Base-by-base conservation (phyloP, 1,284 basidiomycete genomes). In the Trichosporon asahii region DNA sequence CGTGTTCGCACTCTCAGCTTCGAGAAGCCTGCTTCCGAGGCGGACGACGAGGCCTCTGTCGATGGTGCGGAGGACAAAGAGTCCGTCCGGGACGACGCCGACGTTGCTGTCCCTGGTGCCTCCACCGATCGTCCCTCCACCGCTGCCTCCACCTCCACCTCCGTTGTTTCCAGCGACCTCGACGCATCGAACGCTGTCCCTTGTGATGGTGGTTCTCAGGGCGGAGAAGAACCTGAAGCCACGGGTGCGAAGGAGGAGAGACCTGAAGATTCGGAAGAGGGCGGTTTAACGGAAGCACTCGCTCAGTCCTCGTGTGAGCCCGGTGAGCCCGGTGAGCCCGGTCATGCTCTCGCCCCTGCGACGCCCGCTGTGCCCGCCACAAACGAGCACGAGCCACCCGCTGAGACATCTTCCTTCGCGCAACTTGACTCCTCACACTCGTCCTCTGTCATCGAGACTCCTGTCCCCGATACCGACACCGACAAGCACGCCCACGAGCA, bases 341-440 rank as follows among this genome's bases (percentile, higher is more conserved):
- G n/a, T n/a, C n/a, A n/a, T n/a, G n/a, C n/a, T n/a, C n/a, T 53
- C 49, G 49, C 49, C 21, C 49, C 49, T 14, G 55, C 55, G 27
- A 61, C 49, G 57, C 57, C 29, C 57, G 57, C 57, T 31, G 33
- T 21, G 57, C 57, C 29, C 57, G 57, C 57, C 57, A 61, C 57
- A 61, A 61, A 61, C 29, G 57, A 31, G 57, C 57, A 61, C 57
- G 57, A 61, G 57, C 57, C 57, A 31, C 29, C 57, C 21, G 29
- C 57, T 31, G 57, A 29, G 57, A 61, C 57, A 31, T 7, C 15
- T 12, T 7, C 18, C 40, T 44, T 44, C 40, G n/a, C n/a, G n/a
- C 29, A 60, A 12, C 15, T 61, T 31, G 29, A 11, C 57, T 33
- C 33, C 57, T 1, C 57, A 15, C 27, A 4, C 57, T 61, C 29